These are phyloP conservation scores for Aquilaria malaccensis DNA, from an alignment of 345 rosid species.

Conservation along the genomic window DNA sequence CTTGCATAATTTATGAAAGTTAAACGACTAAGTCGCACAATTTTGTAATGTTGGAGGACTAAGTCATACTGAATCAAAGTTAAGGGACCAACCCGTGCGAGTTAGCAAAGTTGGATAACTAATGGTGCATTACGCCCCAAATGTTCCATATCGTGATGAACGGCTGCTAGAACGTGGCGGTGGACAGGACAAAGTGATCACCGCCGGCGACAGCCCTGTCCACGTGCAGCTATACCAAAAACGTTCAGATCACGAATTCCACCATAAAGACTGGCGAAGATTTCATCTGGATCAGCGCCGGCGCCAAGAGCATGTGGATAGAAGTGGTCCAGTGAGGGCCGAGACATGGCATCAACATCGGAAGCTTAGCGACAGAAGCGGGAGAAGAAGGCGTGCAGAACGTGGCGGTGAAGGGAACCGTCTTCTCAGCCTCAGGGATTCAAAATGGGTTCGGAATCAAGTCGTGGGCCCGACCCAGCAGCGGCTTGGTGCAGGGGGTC, in stretches of 20 bases:
- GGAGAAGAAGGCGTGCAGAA: conserved; percentile 46
- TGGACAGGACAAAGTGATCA: conserved; percentile 3
- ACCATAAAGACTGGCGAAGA: conserved; percentile 18
- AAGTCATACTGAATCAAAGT: too few species aligned
- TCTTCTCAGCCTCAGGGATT: conserved; percentile 23
- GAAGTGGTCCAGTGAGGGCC: conserved; percentile 19
- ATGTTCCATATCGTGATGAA: conserved; percentile 13
- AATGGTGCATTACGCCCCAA: too few species aligned
- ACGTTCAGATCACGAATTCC: conserved; percentile 8
- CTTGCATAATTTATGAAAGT: too few species aligned
- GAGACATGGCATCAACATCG: conserved; percentile 37
- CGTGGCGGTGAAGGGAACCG: conserved; percentile 31
- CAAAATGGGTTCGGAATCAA: conserved; percentile 52
- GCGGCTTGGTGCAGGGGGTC: conserved; percentile 37
- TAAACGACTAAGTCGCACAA: too few species aligned
- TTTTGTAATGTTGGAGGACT: too few species aligned
- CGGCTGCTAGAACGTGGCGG: conserved; percentile 10
- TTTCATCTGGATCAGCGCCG: conserved; percentile 17
- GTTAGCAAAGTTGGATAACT: too few species aligned
- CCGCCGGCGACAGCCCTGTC: conserved; percentile 9
- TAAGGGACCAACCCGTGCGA: too few species aligned
- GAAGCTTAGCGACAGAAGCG: conserved; percentile 34
- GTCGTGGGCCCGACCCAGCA: conserved; percentile 56
- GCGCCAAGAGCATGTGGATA: conserved; percentile 11
- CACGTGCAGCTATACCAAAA: conserved; percentile 14